Evolutionary conservation across 2,329 filamentous ascomycete species (phyloP), one percentile per base, ranked within the genome.

Genomic region (Drechslerella dactyloides): DNA sequence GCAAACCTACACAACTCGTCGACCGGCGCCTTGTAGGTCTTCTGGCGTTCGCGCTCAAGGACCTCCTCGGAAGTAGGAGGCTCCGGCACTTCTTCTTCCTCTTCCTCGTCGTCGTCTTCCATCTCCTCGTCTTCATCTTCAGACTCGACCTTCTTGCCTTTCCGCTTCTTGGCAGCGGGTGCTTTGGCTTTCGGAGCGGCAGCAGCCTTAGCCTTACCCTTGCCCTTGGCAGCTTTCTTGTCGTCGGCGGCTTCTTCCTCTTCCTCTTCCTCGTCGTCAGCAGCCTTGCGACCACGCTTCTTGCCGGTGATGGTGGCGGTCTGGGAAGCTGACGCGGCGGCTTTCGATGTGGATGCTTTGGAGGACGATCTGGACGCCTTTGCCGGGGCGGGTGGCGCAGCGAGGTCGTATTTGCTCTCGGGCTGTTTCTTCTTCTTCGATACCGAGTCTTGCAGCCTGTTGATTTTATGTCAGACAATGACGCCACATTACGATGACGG

Each of bases 121-220:
- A 56, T 21, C 64, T 74, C 75, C 81, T 82, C 1, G 76, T 56
- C 58, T 2, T 35, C 46, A 33, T 62, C 52, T 82, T 82, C 1
- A 75, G 54, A 57, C 3, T 35, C 46, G 33, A 57, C 52, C 46
- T 72, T 63, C 54, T 72, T 73, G 11, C 44, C 69, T 35, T 65
- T 63, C 62, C 69, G 48, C 73, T 73, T 69, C 40, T 68, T 69
- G 11, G 58, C 52, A 11, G 73, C 69, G 7, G 63, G 61, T 19
- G 68, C 66, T 40, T 72, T 72, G 7, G 56, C 60, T 30, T 72
- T 70, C 17, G 44, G 44, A 13, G 54, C 27, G 27, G 58, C 37
- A 17, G 21, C 42, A 37, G 53, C 59, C n/a, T 53, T 55, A 21
- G 48, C 63, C 35, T 64, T 54, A 33, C 24, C 53, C 19, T 63